Conservation (phyloP, 495 filamentous ascomycete genomes). For the Glonium stellatum region DNA sequence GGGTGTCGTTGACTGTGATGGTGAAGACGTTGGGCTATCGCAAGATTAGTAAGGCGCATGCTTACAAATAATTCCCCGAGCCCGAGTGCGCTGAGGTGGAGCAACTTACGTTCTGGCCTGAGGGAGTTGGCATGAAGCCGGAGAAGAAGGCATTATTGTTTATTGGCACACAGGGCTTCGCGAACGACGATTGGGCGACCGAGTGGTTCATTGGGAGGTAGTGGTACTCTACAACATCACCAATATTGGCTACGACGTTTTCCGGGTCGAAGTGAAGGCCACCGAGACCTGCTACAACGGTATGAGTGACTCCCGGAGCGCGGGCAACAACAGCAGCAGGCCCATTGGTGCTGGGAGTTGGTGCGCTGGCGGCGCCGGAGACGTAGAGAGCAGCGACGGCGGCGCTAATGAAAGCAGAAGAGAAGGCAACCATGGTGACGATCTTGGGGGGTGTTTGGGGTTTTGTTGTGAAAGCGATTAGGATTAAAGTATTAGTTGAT, state of each 20-base stretch:
- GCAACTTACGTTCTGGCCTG: constrained; percentile 11
- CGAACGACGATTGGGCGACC: constrained; percentile 26
- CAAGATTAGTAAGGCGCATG: too few species aligned
- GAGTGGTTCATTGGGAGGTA: constrained; percentile 30
- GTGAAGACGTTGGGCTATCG: constrained; percentile 16
- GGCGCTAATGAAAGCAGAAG: constrained; percentile 8
- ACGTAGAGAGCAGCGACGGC: constrained; percentile 6
- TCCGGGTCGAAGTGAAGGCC: constrained; percentile 27
- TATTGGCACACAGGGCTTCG: constrained; percentile 25
- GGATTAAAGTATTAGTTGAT: too few species aligned
- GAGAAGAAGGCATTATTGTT: constrained; percentile 19
- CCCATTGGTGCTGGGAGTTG: not conserved
- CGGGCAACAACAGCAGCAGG: not conserved
- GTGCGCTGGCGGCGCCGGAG: constrained; percentile 14
- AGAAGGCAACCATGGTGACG: constrained; percentile 24
- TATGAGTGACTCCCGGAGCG: constrained; percentile 13
- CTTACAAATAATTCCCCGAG: too few species aligned
- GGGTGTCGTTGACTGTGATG: constrained; percentile 16
- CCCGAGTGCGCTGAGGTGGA: too few species aligned
- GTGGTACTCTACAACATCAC: constrained; percentile 27
- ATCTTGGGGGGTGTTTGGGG: not conserved
- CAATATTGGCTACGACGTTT: constrained; percentile 26
- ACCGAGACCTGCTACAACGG: constrained; percentile 21
- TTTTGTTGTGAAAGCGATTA: too few species aligned
- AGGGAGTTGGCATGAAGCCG: constrained; percentile 21